phyloP scores from a whole-genome alignment of 768 basidiomycete species.

The Boletus rufocinnamomeus region DNA sequence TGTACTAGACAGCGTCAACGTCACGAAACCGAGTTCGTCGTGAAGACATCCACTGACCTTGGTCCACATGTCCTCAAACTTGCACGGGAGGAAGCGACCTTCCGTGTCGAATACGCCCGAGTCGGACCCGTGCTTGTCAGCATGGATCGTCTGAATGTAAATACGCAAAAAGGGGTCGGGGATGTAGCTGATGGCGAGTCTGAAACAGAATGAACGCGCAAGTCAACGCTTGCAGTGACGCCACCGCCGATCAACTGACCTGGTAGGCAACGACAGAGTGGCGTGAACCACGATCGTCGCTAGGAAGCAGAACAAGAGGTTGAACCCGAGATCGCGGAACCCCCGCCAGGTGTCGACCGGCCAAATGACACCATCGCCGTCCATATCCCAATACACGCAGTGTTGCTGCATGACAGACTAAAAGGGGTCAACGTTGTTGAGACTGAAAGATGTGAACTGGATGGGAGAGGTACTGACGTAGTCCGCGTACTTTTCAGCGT shows the following conservation, averaged over 20 bases:
- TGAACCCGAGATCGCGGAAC: slow-evolving; percentile 45
- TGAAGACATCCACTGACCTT: slow-evolving; percentile 30
- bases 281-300: slow-evolving; percentile 38
- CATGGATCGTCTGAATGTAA: slow-evolving; percentile 37
- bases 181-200: slow-evolving; percentile 26
- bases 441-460: neutral
- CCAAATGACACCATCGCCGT: slow-evolving; percentile 46
- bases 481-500: slow-evolving; percentile 19
- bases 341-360: slow-evolving; percentile 45
- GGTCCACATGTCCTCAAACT: slow-evolving; percentile 47
- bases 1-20: slow-evolving; percentile 16
- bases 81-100: slow-evolving; percentile 42
- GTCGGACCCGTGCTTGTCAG: slow-evolving; percentile 46
- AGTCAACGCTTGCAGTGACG: neutral
- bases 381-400: slow-evolving; percentile 42
- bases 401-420: slow-evolving; percentile 46
- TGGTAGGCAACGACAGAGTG: slow-evolving; percentile 38
- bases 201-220: neutral
- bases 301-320: slow-evolving; percentile 38
- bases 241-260: slow-evolving; percentile 15
- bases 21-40: neutral
- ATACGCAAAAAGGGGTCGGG: slow-evolving; percentile 47
- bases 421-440: neutral
- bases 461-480: slow-evolving; percentile 22
- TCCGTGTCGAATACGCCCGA: slow-evolving; percentile 44